A percentile compares a stretch with the other conserved stretches of the same genome.
Evolutionary conservation across 139 green algal species (phyloP).

Genomic region (Picochlorum sp.): DNA sequence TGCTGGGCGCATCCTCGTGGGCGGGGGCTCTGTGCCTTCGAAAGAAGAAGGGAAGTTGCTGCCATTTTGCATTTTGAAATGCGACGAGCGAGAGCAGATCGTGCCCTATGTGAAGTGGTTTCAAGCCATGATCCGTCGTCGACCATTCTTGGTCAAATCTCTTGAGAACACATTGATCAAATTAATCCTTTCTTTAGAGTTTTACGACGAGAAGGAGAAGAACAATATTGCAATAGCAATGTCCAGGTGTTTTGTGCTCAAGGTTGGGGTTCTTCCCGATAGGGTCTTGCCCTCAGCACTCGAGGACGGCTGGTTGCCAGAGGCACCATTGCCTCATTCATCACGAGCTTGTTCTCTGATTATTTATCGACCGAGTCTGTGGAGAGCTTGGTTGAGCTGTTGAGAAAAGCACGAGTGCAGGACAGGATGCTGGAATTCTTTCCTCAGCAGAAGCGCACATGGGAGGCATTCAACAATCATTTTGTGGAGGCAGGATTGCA

Average conservation of each 20-base stretch:
- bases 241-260: slow-evolving; percentile 57
- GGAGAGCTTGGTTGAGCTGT: slow-evolving; percentile 73
- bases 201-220: slow-evolving; percentile 67
- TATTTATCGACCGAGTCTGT: slow-evolving; percentile 60
- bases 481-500: slow-evolving; percentile 62
- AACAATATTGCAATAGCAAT: slow-evolving; percentile 71
- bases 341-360: slow-evolving; percentile 83
- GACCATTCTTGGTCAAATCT: slow-evolving; percentile 87
- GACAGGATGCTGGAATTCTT: slow-evolving; percentile 84
- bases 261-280: slow-evolving; percentile 68
- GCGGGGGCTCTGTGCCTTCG: slow-evolving; percentile 47
- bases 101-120: slow-evolving; percentile 79
- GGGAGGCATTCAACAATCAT: slow-evolving; percentile 63
- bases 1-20: slow-evolving; percentile 67
- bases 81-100: slow-evolving; percentile 48
- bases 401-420: slow-evolving; percentile 75
- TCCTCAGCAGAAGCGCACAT: slow-evolving; percentile 71
- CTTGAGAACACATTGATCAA: slow-evolving; percentile 88
- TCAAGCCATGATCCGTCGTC: slow-evolving; percentile 65
- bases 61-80: slow-evolving; percentile 56
- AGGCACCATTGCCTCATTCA: slow-evolving; percentile 72
- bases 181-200: slow-evolving; percentile 80
- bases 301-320: slow-evolving; percentile 85
- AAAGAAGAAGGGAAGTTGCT: slow-evolving; percentile 17
- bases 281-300: slow-evolving; percentile 65